These are phyloP conservation scores for Ambrosiella xylebori DNA, from an alignment of 2,329 filamentous ascomycete genomes.

Conservation along the genomic window DNA sequence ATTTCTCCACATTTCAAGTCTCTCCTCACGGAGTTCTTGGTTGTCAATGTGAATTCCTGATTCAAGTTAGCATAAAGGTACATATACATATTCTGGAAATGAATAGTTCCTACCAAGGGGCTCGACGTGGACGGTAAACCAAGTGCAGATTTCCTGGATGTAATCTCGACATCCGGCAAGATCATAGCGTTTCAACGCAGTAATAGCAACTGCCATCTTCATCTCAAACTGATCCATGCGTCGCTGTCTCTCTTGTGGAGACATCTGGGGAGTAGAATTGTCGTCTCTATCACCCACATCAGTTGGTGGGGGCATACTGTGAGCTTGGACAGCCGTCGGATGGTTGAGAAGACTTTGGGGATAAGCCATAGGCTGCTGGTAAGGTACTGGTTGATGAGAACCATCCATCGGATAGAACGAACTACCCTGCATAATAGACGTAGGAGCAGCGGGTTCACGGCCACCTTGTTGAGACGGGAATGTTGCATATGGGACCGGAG, in stretches of 20 bases:
- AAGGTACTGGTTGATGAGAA: neutral
- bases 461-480: neutral
- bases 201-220: neutral
- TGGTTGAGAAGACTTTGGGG: neutral
- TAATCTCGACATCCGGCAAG: neutral
- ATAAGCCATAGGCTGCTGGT: neutral
- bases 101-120: neutral
- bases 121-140: neutral
- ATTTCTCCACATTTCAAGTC: conserved; percentile 76
- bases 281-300: neutral
- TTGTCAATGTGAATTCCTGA: conserved; percentile 13
- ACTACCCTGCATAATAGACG: neutral
- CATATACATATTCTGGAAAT: neutral
- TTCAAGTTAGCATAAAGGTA: neutral
- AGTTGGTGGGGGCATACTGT: neutral
- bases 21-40: conserved; percentile 27
- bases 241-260: neutral
- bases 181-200: neutral
- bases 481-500: neutral
- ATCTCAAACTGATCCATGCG: neutral
- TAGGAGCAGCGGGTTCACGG: neutral
- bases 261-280: neutral
- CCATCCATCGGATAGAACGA: neutral
- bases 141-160: neutral
- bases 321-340: neutral